Percentiles rank a stretch among this genome's conserved stretches.
These are phyloP conservation scores for Syncephalastrum monosporum DNA, from an alignment of 371 early-diverging fungal species.

Conservation along the genomic window DNA sequence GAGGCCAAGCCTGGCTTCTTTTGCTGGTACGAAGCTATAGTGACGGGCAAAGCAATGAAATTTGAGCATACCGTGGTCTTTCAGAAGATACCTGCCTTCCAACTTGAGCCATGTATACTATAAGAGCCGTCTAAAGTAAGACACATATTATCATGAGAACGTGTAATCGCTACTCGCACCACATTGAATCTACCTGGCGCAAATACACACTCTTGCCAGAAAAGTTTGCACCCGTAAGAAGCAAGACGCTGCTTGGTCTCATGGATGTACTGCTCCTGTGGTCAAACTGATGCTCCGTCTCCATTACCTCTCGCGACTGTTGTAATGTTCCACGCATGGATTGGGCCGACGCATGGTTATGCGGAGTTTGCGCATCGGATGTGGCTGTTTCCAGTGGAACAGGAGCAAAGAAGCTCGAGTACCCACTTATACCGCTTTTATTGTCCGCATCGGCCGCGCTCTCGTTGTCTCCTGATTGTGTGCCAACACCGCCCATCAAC, in stretches of 20 bases:
- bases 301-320: too few relatives aligned
- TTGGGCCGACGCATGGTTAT: too few relatives aligned
- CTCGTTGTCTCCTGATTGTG: too few relatives aligned
- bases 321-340: too few relatives aligned
- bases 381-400: not conserved
- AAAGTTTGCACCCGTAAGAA: constrained; percentile 77
- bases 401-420: too few relatives aligned
- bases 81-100: constrained; percentile 51
- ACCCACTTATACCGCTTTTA: not conserved
- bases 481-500: constrained; percentile 37
- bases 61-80: too few relatives aligned
- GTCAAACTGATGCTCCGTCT: too few relatives aligned
- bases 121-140: constrained; percentile 55
- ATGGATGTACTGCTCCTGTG: too few relatives aligned
- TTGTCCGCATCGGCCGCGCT: too few relatives aligned
- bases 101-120: constrained; percentile 78
- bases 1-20: constrained; percentile 75
- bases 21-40: constrained; percentile 91
- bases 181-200: constrained; percentile 57
- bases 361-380: not conserved
- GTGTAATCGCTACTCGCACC: not conserved
- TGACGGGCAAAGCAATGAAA: constrained; percentile 48
- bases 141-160: not conserved
- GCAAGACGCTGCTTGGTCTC: constrained; percentile 31
- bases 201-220: constrained; percentile 81